Conservation (phyloP, 2,329 filamentous ascomycete species). For the Ceratocystis albifundus region DNA sequence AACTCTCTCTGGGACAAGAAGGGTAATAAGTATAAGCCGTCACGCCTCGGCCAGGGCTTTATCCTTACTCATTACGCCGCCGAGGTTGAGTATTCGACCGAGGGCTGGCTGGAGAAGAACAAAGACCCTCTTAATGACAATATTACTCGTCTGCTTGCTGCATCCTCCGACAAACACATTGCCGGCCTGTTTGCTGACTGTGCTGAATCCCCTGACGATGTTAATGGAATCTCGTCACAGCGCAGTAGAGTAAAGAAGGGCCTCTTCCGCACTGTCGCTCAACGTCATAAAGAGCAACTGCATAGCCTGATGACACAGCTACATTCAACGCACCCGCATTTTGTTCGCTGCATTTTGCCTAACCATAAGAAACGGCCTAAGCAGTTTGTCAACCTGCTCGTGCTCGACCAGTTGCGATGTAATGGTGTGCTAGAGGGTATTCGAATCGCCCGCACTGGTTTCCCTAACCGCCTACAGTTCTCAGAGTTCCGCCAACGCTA, state of each 20-base stretch:
- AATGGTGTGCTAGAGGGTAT: slow-evolving; percentile 99
- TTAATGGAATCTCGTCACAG: slow-evolving; percentile 42
- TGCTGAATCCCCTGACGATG: slow-evolving; percentile 65
- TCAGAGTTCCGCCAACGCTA: slow-evolving; percentile 91
- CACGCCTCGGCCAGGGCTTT: slow-evolving; percentile 80
- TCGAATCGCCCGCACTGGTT: slow-evolving; percentile 89
- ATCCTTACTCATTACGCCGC: slow-evolving; percentile 95
- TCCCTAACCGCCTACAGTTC: slow-evolving; percentile 86
- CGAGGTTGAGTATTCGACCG: slow-evolving; percentile 92
- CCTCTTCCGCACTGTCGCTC: slow-evolving; percentile 89
- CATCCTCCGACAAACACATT: slow-evolving; percentile 72
- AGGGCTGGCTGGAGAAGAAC: slow-evolving; percentile 96
- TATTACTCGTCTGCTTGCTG: slow-evolving; percentile 73
- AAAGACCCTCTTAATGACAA: slow-evolving; percentile 98
- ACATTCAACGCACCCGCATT: slow-evolving; percentile 93
- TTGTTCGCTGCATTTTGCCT: slow-evolving; percentile 92
- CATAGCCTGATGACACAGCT: slow-evolving; percentile 90
- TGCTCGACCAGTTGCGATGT: slow-evolving; percentile 91
- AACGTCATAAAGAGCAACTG: slow-evolving; percentile 96
- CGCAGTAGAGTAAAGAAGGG: slow-evolving; percentile 88
- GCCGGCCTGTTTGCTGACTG: slow-evolving; percentile 81
- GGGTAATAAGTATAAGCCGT: slow-evolving; percentile 81
- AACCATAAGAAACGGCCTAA: slow-evolving; percentile 98
- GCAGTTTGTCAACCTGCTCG: slow-evolving; percentile 80
- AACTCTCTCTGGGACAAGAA: slow-evolving; percentile 95